Evolutionary conservation across 2,329 filamentous ascomycete species (phyloP).

Genomic region (Cadophora sp.): DNA sequence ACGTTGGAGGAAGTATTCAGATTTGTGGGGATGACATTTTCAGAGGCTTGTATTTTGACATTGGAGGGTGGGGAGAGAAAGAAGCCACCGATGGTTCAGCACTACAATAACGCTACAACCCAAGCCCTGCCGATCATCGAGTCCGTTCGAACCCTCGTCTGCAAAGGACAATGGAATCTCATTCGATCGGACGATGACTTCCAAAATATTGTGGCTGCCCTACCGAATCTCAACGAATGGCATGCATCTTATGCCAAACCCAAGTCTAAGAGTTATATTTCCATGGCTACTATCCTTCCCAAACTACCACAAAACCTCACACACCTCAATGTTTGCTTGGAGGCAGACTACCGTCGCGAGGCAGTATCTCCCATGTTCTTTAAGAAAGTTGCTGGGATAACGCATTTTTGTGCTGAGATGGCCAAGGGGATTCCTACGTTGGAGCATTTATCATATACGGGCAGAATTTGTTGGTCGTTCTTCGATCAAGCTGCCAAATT

Average conservation of each 20-base stretch:
- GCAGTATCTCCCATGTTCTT: conserved; percentile 65
- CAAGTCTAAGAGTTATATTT: conserved; percentile 76
- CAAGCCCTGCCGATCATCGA: conserved; percentile 42
- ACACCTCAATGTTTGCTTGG: conserved; percentile 71
- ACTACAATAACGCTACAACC: conserved; percentile 50
- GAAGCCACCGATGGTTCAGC: conserved; percentile 72
- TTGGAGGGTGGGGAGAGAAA: conserved; percentile 80
- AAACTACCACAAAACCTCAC: conserved; percentile 63
- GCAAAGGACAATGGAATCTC: conserved; percentile 80
- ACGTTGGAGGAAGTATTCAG: conserved; percentile 73
- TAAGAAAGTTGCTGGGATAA: conserved; percentile 60
- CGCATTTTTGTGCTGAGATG: conserved; percentile 71
- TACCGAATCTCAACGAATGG: conserved; percentile 68
- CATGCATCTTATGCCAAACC: conserved; percentile 68
- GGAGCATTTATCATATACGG: conserved; percentile 75
- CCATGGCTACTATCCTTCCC: conserved; percentile 69
- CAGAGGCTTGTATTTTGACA: conserved; percentile 69
- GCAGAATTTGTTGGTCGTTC: conserved; percentile 72
- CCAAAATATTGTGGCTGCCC: conserved; percentile 62
- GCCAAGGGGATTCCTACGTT: conserved; percentile 66
- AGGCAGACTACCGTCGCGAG: conserved; percentile 74
- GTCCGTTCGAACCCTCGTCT: conserved; percentile 70
- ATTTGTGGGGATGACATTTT: conserved; percentile 63
- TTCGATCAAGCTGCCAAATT: conserved; percentile 64
- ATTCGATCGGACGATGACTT: conserved; percentile 71